Evolutionary conservation across 1,284 basidiomycete species (phyloP), one percentile per base, ranked within the genome.

Genomic region (Volvariella surrecta): DNA sequence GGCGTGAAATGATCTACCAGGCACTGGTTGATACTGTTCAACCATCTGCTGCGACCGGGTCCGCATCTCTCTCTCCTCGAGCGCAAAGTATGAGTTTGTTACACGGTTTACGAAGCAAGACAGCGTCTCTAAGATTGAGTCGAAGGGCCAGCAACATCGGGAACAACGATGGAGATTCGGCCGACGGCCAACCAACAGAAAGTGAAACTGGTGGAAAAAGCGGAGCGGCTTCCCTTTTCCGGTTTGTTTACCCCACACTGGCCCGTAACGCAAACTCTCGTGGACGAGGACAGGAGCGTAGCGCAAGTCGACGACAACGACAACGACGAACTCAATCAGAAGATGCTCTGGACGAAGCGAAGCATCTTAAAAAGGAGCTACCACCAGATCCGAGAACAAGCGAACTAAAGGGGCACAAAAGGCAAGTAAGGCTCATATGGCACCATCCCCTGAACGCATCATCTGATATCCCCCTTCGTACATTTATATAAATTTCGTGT

Each of bases 201-300:
- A 35, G 34, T 35, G 34, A 19, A n/a, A 35, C n/a, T 35, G 34
- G 34, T 15, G 34, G 34, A 35, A 19, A 4, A 35, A 16, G n/a
- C 34, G 34, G 34, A 19, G 34, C 18, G 34, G n/a, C 34, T 15
- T 35, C 34, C 18, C 34, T 35, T 35, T 19, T 35, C 34, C 34
- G 34, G n/a, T 15, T 35, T 6, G 18, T 35, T 35, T 35, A 35
- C 34, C 34, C 34, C 34, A n/a, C 34, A 35, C 18, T 35, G 4
- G 7, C 34, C 34, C 34, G 34, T 19, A 35, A 15, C 8, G 6
- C 34, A 6, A 35, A 4, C 34, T 35, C 8, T 15, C 18, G 34
- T 6, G 6, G n/a, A 35, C 18, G 34, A 35, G 34, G 15, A n/a
- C n/a, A 15, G 18, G 7, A 35, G 13, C 13, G 34, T 8, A 35